phyloP scores from a whole-genome alignment of 192 early-diverging fungal species.

The Irineochytrium annulatum region DNA sequence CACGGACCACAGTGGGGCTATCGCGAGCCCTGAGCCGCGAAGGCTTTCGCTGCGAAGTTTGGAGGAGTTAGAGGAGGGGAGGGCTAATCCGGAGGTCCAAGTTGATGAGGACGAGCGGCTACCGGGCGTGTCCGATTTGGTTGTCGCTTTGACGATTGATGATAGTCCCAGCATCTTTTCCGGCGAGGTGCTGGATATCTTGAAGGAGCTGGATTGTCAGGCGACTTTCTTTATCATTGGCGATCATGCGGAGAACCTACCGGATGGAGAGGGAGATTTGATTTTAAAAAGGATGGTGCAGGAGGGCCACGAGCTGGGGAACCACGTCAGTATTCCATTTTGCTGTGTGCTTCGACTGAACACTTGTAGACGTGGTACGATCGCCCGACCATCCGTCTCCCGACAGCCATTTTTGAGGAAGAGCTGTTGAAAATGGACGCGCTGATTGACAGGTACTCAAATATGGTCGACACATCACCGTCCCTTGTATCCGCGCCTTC shows the following conservation, averaged over 20 bases:
- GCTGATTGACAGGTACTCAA: slow-evolving; percentile 5
- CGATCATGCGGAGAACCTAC: background rate
- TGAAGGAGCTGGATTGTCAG: slow-evolving; percentile 16
- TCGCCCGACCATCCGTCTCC: slow-evolving; percentile 18
- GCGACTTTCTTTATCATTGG: slow-evolving; percentile 29
- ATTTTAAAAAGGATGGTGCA: slow-evolving; percentile 16
- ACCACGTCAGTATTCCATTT: slow-evolving; percentile 10
- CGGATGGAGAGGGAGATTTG: slow-evolving; percentile 3
- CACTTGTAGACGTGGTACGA: slow-evolving; percentile 15
- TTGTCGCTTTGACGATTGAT: slow-evolving; percentile 17
- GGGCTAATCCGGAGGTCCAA: background rate
- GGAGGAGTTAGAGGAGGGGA: background rate
- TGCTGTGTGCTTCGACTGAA: background rate
- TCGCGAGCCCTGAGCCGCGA: background rate
- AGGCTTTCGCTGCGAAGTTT: background rate
- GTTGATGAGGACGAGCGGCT: slow-evolving; percentile 5
- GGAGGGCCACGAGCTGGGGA: slow-evolving; percentile 30
- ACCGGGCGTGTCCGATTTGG: slow-evolving; percentile 7
- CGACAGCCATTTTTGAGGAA: slow-evolving; percentile 5
- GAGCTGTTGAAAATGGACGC: slow-evolving; percentile 18
- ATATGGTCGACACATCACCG: too few relatives aligned
- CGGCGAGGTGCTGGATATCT: slow-evolving; percentile 23
- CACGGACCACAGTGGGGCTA: background rate
- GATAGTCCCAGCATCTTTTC: slow-evolving; percentile 17
- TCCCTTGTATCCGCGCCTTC: too few relatives aligned